Evolutionary conservation across 768 basidiomycete genomes (phyloP), one percentile per base, ranked within the genome.

Genomic region (Psilocybe cyanescens): DNA sequence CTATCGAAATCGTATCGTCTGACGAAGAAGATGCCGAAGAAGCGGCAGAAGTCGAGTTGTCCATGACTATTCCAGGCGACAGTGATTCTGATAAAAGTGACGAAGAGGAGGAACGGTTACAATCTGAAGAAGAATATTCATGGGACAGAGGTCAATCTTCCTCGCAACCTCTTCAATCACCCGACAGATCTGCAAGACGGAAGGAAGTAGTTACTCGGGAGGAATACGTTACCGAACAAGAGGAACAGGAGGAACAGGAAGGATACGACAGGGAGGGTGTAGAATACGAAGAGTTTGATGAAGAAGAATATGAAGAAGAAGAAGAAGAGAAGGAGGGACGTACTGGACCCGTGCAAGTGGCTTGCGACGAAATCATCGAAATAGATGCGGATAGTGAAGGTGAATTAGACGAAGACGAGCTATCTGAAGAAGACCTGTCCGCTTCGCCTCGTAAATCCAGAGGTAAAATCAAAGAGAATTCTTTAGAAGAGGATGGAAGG

Each of bases 1-100:
- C 84, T 12, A 86, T 86, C 55, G 81, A 83, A 62, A 77, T 83
- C 30, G 49, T 69, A 12, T 75, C 72, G 3, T 74, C 71, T 8
- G 72, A 72, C n/a, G 74, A 73, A 44, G 73, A 74, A 51, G 75
- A 73, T 33, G 67, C 64, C 31, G 73, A 74, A 53, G 75, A 73
- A 29, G 68, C 64, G 56, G 69, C 69, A 45, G 69, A 66, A 37
- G 68, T 71, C 29, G 70, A 67, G 16, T 47, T 68, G 35, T 59
- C 60, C 17, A 63, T 74, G 41, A 52, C 59, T 1, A 47, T 37
- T 65, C 72, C 57, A 62, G 69, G 50, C 58, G 76, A 69, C 11
- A 77, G 75, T 17, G 73, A 70, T 48, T 72, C 71, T 35, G 74
- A 75, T 9, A 70, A 72, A 4, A 60, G 52, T 52, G 64, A 61